These are phyloP conservation scores for Berkeleyomyces rouxiae DNA, from an alignment of 2,329 filamentous ascomycete species.

Conservation along the genomic window DNA sequence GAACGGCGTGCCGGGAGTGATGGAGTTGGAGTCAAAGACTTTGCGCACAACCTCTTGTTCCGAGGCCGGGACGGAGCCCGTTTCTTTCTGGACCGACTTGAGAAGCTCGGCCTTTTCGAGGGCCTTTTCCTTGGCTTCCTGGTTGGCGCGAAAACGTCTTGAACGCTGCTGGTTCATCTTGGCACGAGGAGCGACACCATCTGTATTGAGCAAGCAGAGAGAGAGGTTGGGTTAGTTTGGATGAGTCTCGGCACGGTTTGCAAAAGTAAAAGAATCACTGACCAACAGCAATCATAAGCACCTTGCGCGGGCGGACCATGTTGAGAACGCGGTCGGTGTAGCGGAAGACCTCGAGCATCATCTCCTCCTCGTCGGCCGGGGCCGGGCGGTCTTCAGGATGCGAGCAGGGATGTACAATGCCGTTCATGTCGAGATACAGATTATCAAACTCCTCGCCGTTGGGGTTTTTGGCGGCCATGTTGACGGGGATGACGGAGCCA, in stretches of 20 bases:
- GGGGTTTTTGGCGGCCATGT: conserved; percentile 71
- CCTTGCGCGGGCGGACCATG: conserved; percentile 90
- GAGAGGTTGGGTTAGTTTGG: neutral
- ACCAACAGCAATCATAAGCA: conserved; percentile 96
- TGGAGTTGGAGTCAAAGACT: conserved; percentile 75
- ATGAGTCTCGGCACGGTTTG: neutral
- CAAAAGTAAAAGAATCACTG: conserved; percentile 21
- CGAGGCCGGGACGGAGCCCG: conserved; percentile 31
- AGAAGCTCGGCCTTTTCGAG: conserved; percentile 77
- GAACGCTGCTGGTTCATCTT: conserved; percentile 99
- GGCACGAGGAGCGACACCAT: conserved; percentile 90
- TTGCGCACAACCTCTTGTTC: conserved; percentile 53
- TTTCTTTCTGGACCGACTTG: conserved; percentile 66
- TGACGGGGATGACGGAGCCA: conserved; percentile 69
- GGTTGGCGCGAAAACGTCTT: conserved; percentile 81
- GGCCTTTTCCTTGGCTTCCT: conserved; percentile 88
- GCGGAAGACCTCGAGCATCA: conserved; percentile 97
- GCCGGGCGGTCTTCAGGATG: conserved; percentile 88
- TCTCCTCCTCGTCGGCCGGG: conserved; percentile 89
- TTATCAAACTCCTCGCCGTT: conserved; percentile 98
- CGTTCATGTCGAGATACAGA: conserved; percentile 97
- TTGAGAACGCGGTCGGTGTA: conserved; percentile 98
- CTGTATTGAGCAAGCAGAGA: conserved; percentile 27
- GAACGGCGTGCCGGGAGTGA: conserved; percentile 93
- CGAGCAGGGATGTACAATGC: conserved; percentile 96